Percentiles rank a stretch among this genome's conserved stretches.
These are phyloP conservation scores for Nicotiana obtusifolia DNA, from an alignment of 257 asterid genomes.

Conservation along the genomic window DNA sequence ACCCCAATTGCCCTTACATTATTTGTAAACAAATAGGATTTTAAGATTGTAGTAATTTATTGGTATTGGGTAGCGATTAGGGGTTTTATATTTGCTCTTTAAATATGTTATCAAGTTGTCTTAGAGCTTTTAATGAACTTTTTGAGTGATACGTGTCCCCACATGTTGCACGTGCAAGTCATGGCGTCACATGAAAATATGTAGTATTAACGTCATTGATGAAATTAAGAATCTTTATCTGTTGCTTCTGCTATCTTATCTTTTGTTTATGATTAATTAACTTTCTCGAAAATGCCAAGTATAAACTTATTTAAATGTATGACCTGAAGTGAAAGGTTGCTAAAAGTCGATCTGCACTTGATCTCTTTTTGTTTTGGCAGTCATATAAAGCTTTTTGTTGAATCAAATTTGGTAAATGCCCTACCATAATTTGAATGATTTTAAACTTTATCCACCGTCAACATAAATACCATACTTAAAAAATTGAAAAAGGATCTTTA, in stretches of 20 bases:
- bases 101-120: slow-evolving; percentile 4
- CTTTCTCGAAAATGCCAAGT: not conserved
- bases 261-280: slow-evolving; percentile 5
- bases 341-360: not conserved
- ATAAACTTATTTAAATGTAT: too few relatives aligned
- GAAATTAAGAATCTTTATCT: not conserved
- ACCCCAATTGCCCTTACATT: not conserved
- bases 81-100: not conserved
- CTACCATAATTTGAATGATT: too few relatives aligned
- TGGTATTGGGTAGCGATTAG: not conserved
- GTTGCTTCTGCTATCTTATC: slow-evolving; percentile 32
- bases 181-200: slow-evolving; percentile 29
- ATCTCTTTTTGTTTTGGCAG: not conserved
- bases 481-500: too few relatives aligned
- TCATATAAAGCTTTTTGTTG: not conserved
- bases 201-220: slow-evolving; percentile 25
- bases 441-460: too few relatives aligned
- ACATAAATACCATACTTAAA: too few relatives aligned
- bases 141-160: slow-evolving; percentile 8
- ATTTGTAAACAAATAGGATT: not conserved
- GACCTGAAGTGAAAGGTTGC: not conserved
- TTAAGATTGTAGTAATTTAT: not conserved
- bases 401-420: not conserved
- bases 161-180: slow-evolving; percentile 40
- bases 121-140: not conserved